Percentiles rank a stretch among this genome's conserved stretches.
Conservation (phyloP, 768 basidiomycete species). For the Termitomyces sp. region DNA sequence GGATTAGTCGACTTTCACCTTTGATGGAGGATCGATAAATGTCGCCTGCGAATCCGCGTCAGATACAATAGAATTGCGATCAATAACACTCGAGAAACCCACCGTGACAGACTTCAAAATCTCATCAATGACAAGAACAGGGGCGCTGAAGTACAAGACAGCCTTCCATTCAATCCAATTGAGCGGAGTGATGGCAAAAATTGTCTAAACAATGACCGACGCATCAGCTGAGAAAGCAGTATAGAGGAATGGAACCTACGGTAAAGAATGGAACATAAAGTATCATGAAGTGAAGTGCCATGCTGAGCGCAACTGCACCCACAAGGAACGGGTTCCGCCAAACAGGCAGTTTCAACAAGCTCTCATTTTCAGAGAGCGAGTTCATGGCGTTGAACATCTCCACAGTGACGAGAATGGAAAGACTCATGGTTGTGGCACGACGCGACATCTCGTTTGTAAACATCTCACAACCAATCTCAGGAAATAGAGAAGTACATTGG, state of each 20-base stretch:
- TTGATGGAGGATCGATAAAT: conserved; percentile 53
- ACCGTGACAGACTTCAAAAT: conserved; percentile 80
- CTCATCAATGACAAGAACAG: conserved; percentile 89
- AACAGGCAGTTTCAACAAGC: conserved; percentile 77
- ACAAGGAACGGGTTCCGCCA: conserved; percentile 97
- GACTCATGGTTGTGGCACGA: conserved; percentile 90
- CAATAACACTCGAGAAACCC: conserved; percentile 21
- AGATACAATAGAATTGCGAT: background rate
- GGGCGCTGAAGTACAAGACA: conserved; percentile 81
- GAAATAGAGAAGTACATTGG: conserved; percentile 77
- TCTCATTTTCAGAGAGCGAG: conserved; percentile 96
- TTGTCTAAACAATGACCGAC: conserved; percentile 36
- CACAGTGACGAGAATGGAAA: conserved; percentile 93
- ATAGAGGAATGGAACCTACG: conserved; percentile 37
- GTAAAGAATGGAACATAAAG: conserved; percentile 97
- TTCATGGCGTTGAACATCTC: conserved; percentile 99
- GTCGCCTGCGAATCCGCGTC: conserved; percentile 33
- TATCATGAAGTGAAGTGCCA: conserved; percentile 91
- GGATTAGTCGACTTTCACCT: conserved; percentile 43
- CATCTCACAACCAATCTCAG: conserved; percentile 93
- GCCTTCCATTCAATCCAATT: conserved; percentile 97
- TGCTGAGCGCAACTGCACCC: conserved; percentile 82
- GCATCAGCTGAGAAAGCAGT: background rate
- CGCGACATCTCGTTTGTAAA: conserved; percentile 85
- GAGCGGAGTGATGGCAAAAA: conserved; percentile 91